A percentile compares a stretch with the other conserved stretches of the same genome.
Evolutionary conservation across 495 filamentous ascomycete genomes (phyloP).

Genomic region (Sporormia fimetaria): DNA sequence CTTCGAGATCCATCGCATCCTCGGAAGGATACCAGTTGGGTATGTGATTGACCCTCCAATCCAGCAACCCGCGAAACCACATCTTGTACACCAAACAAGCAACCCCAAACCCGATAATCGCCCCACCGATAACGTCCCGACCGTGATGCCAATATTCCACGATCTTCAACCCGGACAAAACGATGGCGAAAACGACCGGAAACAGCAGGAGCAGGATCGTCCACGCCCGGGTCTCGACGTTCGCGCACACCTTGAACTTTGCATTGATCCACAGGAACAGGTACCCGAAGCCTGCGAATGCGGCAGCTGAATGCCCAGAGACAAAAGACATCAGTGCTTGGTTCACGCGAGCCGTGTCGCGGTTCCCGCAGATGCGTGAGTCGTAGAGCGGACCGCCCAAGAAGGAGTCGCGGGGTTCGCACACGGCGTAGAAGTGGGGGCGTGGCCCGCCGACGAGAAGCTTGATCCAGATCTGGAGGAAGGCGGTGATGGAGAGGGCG

Average conservation of each 20-base stretch:
- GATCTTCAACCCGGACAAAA: constrained; percentile 11
- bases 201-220: constrained; percentile 32
- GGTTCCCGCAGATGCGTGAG: constrained; percentile 39
- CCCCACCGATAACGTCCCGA: constrained; percentile 49
- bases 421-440: constrained; percentile 47
- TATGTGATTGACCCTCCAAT: neutral
- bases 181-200: constrained; percentile 32
- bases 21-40: neutral
- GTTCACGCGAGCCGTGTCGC: constrained; percentile 41
- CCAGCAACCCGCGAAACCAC: constrained; percentile 33
- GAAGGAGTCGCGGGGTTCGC: too few relatives aligned
- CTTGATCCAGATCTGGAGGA: constrained; percentile 45
- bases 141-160: constrained; percentile 41
- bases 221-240: constrained; percentile 21
- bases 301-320: constrained; percentile 46
- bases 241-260: constrained; percentile 47
- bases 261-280: constrained; percentile 54
- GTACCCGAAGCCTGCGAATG: constrained; percentile 48
- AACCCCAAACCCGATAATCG: constrained; percentile 45
- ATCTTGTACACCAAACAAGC: constrained; percentile 48
- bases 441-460: constrained; percentile 46
- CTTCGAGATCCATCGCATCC: too few relatives aligned
- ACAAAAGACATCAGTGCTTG: constrained; percentile 46
- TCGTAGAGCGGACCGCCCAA: too few relatives aligned
- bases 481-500: constrained; percentile 43